These are phyloP conservation scores for Paramecium tetraurelia DNA, from an alignment of 73 alveolate species.

Conservation along the genomic window DNA sequence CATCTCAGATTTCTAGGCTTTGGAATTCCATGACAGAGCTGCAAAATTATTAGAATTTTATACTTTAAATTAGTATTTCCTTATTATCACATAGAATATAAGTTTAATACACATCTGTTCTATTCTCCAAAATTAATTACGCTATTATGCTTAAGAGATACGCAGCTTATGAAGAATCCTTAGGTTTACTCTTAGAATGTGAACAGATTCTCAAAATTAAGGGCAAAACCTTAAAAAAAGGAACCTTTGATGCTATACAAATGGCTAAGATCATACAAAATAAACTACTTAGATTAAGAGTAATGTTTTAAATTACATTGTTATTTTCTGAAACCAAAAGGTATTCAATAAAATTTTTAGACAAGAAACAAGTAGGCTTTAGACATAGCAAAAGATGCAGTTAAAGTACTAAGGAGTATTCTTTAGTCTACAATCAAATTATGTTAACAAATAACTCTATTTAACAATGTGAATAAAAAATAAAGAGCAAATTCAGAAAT, in stretches of 20 bases:
- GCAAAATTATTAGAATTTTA: slow-evolving; percentile 1
- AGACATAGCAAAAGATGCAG: slow-evolving; percentile 7
- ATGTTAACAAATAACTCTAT: not conserved
- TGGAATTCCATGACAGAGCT: slow-evolving; percentile 1
- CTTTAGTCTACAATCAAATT: not conserved
- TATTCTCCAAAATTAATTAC: slow-evolving; percentile 19
- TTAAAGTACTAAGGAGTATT: not conserved
- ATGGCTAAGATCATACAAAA: slow-evolving; percentile 16
- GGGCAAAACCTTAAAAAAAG: slow-evolving; percentile 35
- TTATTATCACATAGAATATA: not conserved
- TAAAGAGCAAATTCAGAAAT: slow-evolving; percentile 39
- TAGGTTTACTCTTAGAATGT: not conserved
- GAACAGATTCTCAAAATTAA: slow-evolving; percentile 17
- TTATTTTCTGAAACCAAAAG: slow-evolving; percentile 22
- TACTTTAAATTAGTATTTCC: slow-evolving; percentile 21
- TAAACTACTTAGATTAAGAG: slow-evolving; percentile 1
- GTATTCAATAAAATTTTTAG: not conserved
- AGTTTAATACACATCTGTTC: slow-evolving; percentile 7
- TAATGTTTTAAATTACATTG: not conserved
- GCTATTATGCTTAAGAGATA: not conserved
- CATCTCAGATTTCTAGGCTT: not conserved
- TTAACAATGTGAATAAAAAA: not conserved
- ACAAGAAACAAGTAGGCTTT: slow-evolving; percentile 25
- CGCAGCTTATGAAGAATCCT: not conserved
- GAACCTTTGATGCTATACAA: not conserved